A percentile compares a stretch with the other conserved stretches of the same genome.
These are phyloP conservation scores for Taiozyma sp. DNA, from an alignment of 1,139 yeast species.

Conservation along the genomic window DNA sequence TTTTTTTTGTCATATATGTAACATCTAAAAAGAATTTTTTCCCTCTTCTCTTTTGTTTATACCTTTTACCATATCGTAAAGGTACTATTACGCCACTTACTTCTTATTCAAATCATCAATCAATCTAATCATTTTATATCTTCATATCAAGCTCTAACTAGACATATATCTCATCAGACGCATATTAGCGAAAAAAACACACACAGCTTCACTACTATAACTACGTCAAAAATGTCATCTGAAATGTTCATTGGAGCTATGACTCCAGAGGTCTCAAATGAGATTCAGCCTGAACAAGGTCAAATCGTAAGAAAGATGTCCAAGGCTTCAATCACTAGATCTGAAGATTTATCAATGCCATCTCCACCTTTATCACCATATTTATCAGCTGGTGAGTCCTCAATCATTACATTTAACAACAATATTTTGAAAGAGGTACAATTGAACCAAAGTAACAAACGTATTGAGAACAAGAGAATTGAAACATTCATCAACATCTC, in stretches of 20 bases:
- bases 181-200: neutral
- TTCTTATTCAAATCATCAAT: neutral
- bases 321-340: slow-evolving; percentile 18
- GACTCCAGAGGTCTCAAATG: slow-evolving; percentile 21
- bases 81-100: neutral
- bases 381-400: slow-evolving; percentile 23
- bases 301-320: slow-evolving; percentile 20
- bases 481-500: slow-evolving; percentile 22
- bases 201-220: neutral
- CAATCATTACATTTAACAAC: slow-evolving; percentile 1
- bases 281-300: slow-evolving; percentile 6
- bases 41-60: neutral
- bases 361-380: slow-evolving; percentile 69
- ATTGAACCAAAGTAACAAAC: slow-evolving; percentile 1
- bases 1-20: neutral
- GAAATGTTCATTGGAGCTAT: slow-evolving; percentile 16
- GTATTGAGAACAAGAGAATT: slow-evolving; percentile 10
- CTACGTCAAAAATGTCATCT: slow-evolving; percentile 2
- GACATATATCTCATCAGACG: neutral
- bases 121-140: neutral
- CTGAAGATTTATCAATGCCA: slow-evolving; percentile 35
- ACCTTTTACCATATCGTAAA: neutral
- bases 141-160: neutral
- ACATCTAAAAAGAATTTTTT: neutral
- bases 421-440: slow-evolving; percentile 1